Conservation (phyloP, 2,329 filamentous ascomycete species). For the Fusarium pininemorale region DNA sequence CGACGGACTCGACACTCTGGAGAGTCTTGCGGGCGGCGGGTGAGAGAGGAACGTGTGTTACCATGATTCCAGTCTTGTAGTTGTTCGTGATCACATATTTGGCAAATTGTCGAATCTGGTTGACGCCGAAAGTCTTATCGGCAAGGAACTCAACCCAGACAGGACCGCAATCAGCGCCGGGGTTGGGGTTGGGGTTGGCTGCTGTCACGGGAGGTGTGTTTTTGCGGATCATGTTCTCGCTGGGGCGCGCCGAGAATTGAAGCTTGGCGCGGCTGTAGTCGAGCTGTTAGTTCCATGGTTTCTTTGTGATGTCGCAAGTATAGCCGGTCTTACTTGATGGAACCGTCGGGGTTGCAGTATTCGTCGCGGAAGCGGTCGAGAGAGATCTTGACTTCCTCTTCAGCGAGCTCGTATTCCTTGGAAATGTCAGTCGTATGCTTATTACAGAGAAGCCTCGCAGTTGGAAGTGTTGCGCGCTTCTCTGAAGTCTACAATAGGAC, state of each 20-base stretch:
- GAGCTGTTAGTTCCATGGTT: background rate
- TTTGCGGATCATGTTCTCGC: constrained; percentile 83
- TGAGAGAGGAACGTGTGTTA: constrained; percentile 84
- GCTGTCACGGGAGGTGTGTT: constrained; percentile 78
- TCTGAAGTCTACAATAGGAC: constrained; percentile 1
- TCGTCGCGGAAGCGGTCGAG: constrained; percentile 81
- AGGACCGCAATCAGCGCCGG: constrained; percentile 79
- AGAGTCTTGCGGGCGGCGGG: constrained; percentile 89
- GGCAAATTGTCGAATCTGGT: constrained; percentile 90
- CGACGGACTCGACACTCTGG: constrained; percentile 76
- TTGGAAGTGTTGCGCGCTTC: background rate
- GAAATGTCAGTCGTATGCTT: constrained; percentile 14
- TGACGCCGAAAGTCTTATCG: constrained; percentile 84
- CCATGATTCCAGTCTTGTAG: constrained; percentile 90
- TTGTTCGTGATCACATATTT: constrained; percentile 81
- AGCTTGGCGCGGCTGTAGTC: constrained; percentile 77
- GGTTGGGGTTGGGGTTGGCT: constrained; percentile 75
- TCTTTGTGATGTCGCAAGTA: background rate
- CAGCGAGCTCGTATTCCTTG: constrained; percentile 91
- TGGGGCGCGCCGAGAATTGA: constrained; percentile 87
- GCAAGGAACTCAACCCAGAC: constrained; percentile 94
- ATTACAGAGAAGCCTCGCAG: background rate
- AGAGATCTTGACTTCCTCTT: constrained; percentile 87
- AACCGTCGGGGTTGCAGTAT: constrained; percentile 77
- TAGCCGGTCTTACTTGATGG: constrained; percentile 71